Conservation (phyloP, 805 yeast genomes). For the Lipomyces sp. region DNA sequence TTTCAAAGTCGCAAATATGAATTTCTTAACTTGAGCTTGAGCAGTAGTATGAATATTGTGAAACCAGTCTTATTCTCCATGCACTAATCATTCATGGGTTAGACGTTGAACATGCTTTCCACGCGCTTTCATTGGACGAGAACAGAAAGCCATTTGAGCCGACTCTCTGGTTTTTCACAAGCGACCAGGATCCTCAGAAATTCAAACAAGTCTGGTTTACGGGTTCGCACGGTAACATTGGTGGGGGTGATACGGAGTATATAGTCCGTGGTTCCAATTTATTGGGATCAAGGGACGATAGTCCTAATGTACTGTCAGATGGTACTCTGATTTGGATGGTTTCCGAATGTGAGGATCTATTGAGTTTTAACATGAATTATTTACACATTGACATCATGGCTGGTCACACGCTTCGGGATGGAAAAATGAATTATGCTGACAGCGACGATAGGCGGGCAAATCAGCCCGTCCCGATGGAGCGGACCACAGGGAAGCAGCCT, state of each 20-base stretch:
- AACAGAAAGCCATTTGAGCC: constrained; percentile 24
- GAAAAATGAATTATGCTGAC: neutral
- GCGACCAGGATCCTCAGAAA: neutral
- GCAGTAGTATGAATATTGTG: constrained; percentile 6
- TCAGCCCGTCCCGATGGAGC: neutral
- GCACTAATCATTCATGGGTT: neutral
- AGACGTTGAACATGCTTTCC: constrained; percentile 33
- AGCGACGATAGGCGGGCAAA: too few relatives aligned
- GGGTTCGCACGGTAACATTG: constrained; percentile 30
- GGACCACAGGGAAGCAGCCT: neutral
- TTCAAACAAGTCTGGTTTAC: constrained; percentile 34
- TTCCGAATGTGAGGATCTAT: constrained; percentile 14
- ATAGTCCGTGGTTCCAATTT: neutral
- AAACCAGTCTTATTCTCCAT: neutral
- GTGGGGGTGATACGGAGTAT: constrained; percentile 24
- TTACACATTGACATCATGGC: constrained; percentile 18
- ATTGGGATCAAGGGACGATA: neutral
- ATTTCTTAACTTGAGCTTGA: constrained; percentile 18
- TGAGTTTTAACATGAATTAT: constrained; percentile 16
- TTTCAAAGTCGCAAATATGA: constrained; percentile 9
- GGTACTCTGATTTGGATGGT: constrained; percentile 34
- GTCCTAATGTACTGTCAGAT: constrained; percentile 24
- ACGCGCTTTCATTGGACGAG: constrained; percentile 33
- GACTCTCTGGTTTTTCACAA: constrained; percentile 27
- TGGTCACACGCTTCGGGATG: constrained; percentile 5